Conservation (phyloP, 2,329 filamentous ascomycete genomes). For the Ophiobolus disseminans region DNA sequence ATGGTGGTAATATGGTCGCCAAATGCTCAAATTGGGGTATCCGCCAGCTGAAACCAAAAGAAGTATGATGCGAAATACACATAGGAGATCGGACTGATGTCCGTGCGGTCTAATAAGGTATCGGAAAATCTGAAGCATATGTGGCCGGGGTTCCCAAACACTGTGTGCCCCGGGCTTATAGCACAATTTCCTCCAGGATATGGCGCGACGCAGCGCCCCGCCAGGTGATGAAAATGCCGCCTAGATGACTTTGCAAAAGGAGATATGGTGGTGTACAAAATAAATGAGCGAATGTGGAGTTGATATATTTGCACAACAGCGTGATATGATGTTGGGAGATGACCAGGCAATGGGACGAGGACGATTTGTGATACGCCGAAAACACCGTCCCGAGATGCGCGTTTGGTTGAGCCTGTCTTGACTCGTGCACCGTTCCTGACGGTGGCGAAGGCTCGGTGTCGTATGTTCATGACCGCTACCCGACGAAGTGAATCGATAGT, state of each 20-base stretch:
- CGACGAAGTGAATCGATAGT: conserved; percentile 35
- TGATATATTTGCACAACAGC: conserved; percentile 27
- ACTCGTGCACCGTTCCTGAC: conserved; percentile 48
- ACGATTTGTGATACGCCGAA: conserved; percentile 30
- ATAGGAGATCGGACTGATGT: conserved; percentile 26
- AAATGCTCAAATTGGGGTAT: conserved; percentile 47
- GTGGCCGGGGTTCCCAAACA: conserved; percentile 13
- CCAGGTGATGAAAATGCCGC: conserved; percentile 32
- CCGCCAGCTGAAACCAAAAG: conserved; percentile 27
- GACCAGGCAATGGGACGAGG: conserved; percentile 35
- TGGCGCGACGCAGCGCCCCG: conserved; percentile 20
- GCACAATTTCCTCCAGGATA: conserved; percentile 24
- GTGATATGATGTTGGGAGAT: conserved; percentile 21
- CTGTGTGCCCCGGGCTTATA: conserved; percentile 9
- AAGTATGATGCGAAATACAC: conserved; percentile 29
- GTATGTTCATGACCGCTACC: conserved; percentile 40
- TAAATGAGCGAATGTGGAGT: conserved; percentile 27
- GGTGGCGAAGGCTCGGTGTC: conserved; percentile 40
- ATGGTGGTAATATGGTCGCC: conserved; percentile 33
- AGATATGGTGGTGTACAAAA: conserved; percentile 27
- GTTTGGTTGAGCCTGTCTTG: conserved; percentile 30
- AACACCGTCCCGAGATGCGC: conserved; percentile 39
- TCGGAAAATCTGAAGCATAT: conserved; percentile 32
- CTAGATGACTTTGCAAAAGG: conserved; percentile 31
- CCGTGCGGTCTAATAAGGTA: conserved; percentile 41